Evolutionary conservation across 163 green algal genomes (phyloP).

Genomic region (Chlorella variabilis): DNA sequence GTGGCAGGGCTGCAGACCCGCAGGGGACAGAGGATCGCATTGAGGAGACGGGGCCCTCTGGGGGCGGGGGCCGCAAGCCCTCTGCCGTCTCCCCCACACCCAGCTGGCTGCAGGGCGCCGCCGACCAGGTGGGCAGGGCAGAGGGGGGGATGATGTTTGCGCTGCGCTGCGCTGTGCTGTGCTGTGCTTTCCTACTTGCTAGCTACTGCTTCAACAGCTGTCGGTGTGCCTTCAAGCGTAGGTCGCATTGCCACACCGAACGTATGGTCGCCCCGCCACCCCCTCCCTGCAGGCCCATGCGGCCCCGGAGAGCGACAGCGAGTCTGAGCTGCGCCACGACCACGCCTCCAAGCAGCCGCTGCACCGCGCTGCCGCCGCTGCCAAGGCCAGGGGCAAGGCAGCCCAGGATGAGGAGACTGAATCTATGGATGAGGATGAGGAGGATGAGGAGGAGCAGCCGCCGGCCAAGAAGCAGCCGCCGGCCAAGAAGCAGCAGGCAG

Average conservation of each 20-base stretch:
- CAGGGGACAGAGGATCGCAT: conserved; percentile 6
- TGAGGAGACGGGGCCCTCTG: conserved; percentile 14
- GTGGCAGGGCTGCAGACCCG: conserved; percentile 1
- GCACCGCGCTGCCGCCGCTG: neutral
- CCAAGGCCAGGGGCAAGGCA: neutral
- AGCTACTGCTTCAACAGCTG: neutral
- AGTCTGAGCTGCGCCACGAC: conserved; percentile 31
- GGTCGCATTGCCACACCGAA: no score
- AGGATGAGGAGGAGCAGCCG: neutral
- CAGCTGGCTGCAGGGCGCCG: conserved; percentile 10
- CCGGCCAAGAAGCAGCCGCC: neutral
- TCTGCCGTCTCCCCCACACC: neutral
- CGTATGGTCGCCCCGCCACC: no score
- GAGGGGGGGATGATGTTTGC: neutral
- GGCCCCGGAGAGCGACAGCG: conserved; percentile 20
- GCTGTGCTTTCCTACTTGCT: neutral
- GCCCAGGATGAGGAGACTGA: no score
- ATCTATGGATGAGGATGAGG: neutral
- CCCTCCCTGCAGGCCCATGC: no score
- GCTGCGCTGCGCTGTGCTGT: neutral
- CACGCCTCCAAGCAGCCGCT: conserved; percentile 21
- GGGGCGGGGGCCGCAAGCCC: neutral
- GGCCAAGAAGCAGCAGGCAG: neutral
- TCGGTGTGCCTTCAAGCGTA: neutral
- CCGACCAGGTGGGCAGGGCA: neutral